A percentile compares a stretch with the other conserved stretches of the same genome.
Conservation (phyloP, 2,329 filamentous ascomycete genomes). For the Hysterium pulicare region DNA sequence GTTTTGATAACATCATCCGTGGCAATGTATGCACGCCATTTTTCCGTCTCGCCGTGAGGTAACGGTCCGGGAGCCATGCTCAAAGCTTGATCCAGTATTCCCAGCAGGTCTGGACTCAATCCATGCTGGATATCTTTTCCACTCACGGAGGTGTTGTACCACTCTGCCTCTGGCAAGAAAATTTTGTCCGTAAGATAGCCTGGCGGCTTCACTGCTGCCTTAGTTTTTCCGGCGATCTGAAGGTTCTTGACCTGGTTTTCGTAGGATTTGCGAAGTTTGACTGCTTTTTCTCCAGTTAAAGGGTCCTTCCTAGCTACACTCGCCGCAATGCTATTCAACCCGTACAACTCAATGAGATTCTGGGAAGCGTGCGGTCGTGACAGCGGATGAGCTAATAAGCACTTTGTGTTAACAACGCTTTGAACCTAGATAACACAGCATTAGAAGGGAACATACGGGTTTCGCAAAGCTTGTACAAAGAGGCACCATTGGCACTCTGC, state of each 20-base stretch:
- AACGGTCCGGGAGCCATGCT: slow-evolving; percentile 43
- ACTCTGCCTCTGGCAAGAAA: slow-evolving; percentile 40
- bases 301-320: slow-evolving; percentile 60
- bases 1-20: slow-evolving; percentile 39
- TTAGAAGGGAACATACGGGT: slow-evolving; percentile 31
- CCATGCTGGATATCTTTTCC: slow-evolving; percentile 39
- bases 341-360: slow-evolving; percentile 59
- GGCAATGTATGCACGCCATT: slow-evolving; percentile 44
- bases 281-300: slow-evolving; percentile 62
- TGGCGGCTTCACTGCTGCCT: slow-evolving; percentile 41
- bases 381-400: slow-evolving; percentile 33
- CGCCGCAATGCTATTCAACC: slow-evolving; percentile 53
- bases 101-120: slow-evolving; percentile 25
- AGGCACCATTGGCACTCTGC: slow-evolving; percentile 26
- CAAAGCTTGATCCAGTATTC: slow-evolving; percentile 39
- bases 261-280: slow-evolving; percentile 58
- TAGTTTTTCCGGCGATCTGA: slow-evolving; percentile 48
- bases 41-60: slow-evolving; percentile 38
- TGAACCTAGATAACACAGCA: slow-evolving; percentile 16
- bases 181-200: slow-evolving; percentile 33
- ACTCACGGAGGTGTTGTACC: slow-evolving; percentile 35
- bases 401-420: slow-evolving; percentile 27
- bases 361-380: slow-evolving; percentile 56
- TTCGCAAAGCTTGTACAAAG: slow-evolving; percentile 35
- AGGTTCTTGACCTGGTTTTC: slow-evolving; percentile 52